phyloP scores from a whole-genome alignment of 805 yeast species.

The Spathaspora passalidarum region DNA sequence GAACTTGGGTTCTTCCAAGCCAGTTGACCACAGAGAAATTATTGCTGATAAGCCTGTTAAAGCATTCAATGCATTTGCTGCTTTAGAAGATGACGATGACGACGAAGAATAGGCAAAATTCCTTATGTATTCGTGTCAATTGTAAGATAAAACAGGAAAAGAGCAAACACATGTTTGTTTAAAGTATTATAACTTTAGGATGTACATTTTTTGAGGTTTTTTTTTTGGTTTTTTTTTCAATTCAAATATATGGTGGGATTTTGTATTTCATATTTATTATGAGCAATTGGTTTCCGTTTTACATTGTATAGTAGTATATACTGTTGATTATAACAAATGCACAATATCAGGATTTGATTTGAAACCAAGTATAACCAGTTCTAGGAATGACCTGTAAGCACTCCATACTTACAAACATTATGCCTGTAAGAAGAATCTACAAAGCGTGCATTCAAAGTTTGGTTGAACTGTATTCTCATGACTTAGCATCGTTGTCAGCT shows the following conservation, averaged over 20 bases:
- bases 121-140: not conserved
- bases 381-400: no score
- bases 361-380: no score
- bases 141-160: not conserved
- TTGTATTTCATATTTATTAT: not conserved
- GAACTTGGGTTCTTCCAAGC: conserved; percentile 70
- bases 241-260: not conserved
- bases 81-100: conserved; percentile 61
- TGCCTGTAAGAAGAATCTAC: no score
- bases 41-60: conserved; percentile 64
- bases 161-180: no score
- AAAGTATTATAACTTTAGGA: not conserved
- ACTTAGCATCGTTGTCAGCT: no score
- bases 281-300: not conserved
- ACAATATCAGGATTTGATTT: not conserved
- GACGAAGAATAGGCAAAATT: not conserved
- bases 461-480: no score
- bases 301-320: not conserved
- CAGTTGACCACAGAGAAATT: conserved; percentile 70
- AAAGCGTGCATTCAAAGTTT: no score
- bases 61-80: conserved; percentile 79
- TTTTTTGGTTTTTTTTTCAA: not conserved
- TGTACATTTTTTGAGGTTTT: not conserved
- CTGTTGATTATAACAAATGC: not conserved
- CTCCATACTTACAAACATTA: no score